Conservation (phyloP, 2,329 filamentous ascomycete genomes). For the Hymenoscyphus fructigenus region DNA sequence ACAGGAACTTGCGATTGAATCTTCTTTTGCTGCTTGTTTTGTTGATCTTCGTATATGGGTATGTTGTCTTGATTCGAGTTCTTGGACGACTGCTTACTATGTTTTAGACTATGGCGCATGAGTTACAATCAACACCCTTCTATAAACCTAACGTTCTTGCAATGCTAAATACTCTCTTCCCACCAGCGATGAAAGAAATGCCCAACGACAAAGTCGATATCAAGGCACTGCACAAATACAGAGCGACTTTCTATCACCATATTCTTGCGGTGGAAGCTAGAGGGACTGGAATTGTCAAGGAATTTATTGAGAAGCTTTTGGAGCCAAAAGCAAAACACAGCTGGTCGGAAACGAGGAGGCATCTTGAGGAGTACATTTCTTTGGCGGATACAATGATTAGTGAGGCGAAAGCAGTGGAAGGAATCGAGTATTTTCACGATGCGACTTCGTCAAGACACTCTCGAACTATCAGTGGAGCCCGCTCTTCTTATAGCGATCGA, state of each 20-base stretch:
- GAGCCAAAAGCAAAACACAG: slow-evolving; percentile 22
- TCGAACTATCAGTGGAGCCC: not conserved
- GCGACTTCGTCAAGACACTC: not conserved
- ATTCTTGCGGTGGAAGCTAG: slow-evolving; percentile 22
- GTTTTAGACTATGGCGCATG: slow-evolving; percentile 29
- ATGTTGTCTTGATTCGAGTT: slow-evolving; percentile 8
- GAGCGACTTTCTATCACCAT: slow-evolving; percentile 27
- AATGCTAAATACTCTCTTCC: slow-evolving; percentile 36
- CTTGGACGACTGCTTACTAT: slow-evolving; percentile 10
- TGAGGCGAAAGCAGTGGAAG: slow-evolving; percentile 22
- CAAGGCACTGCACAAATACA: slow-evolving; percentile 24
- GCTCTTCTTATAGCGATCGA: slow-evolving; percentile 7
- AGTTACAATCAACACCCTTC: slow-evolving; percentile 23
- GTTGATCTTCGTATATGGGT: slow-evolving; percentile 34
- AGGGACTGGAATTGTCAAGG: slow-evolving; percentile 18
- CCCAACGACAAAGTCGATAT: slow-evolving; percentile 25
- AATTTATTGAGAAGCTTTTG: slow-evolving; percentile 22
- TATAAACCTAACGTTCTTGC: slow-evolving; percentile 29
- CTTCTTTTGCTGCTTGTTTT: slow-evolving; percentile 25
- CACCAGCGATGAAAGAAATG: slow-evolving; percentile 27
- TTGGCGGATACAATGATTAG: slow-evolving; percentile 29
- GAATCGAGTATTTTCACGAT: slow-evolving; percentile 18
- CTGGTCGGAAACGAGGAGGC: slow-evolving; percentile 21
- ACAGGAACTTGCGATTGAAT: slow-evolving; percentile 25
- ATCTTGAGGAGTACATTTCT: slow-evolving; percentile 26